Evolutionary conservation across 352 stramenopile genomes (phyloP).

Genomic region (Plasmopara halstedii): DNA sequence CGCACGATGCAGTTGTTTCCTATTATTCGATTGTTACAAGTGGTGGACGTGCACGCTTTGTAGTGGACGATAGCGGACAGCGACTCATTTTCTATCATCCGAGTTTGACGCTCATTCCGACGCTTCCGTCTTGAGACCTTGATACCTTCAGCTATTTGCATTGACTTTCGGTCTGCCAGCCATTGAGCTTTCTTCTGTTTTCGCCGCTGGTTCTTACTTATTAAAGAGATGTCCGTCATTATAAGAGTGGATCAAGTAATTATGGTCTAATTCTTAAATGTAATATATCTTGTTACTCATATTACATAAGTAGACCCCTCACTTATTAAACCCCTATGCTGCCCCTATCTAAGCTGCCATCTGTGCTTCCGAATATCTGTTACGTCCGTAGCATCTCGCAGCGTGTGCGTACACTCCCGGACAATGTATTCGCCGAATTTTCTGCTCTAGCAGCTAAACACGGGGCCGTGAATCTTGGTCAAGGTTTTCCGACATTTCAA

Average conservation of each 20-base stretch:
- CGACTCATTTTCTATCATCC: constrained; percentile 1
- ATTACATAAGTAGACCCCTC: no score
- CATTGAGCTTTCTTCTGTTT: constrained; percentile 35
- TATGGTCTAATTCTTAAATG: neutral
- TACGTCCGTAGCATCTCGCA: constrained; percentile 41
- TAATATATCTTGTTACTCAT: no score
- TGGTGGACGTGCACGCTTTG: constrained; percentile 16
- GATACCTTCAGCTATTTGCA: constrained; percentile 7
- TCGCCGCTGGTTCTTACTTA: constrained; percentile 45
- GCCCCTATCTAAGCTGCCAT: constrained; percentile 2
- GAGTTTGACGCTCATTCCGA: constrained; percentile 29
- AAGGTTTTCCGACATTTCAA: constrained; percentile 95
- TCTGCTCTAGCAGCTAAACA: constrained; percentile 76
- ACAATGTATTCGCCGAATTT: constrained; percentile 86
- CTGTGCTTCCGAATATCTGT: constrained; percentile 1
- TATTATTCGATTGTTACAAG: constrained; percentile 21
- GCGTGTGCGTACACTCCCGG: constrained; percentile 51
- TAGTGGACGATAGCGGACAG: constrained; percentile 19
- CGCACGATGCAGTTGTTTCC: constrained; percentile 30
- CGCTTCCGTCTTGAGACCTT: constrained; percentile 26
- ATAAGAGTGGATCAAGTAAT: no score
- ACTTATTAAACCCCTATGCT: no score
- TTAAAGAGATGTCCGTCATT: constrained; percentile 11
- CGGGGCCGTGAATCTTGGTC: constrained; percentile 90
- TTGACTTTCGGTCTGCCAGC: constrained; percentile 31